Evolutionary conservation across 2,329 filamentous ascomycete genomes (phyloP).

Genomic region (Alternaria metachromatica): DNA sequence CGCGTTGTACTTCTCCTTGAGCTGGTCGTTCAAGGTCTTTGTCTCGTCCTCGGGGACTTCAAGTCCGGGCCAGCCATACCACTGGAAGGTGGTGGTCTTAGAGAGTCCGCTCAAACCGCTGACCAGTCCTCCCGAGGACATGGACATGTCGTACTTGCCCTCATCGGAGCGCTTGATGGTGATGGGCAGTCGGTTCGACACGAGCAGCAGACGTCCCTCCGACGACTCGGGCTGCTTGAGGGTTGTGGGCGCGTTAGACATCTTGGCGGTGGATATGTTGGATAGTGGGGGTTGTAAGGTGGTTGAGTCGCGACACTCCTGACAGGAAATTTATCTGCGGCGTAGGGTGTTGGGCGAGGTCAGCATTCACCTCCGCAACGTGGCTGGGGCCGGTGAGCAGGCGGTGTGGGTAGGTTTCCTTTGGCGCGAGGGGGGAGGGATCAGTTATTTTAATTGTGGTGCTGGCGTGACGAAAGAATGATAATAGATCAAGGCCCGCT

Average conservation of each 20-base stretch:
- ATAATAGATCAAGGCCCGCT: slow-evolving; percentile 34
- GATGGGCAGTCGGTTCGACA: slow-evolving; percentile 94
- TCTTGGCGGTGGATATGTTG: slow-evolving; percentile 14
- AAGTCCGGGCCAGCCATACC: slow-evolving; percentile 97
- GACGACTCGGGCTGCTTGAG: slow-evolving; percentile 30
- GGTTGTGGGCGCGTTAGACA: slow-evolving; percentile 42
- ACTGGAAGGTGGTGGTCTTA: slow-evolving; percentile 93
- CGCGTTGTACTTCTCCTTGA: slow-evolving; percentile 87
- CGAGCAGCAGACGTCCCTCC: slow-evolving; percentile 71
- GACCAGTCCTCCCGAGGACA: slow-evolving; percentile 96
- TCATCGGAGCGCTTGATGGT: slow-evolving; percentile 94
- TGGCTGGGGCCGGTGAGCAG: background rate
- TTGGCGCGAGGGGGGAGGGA: slow-evolving; percentile 2
- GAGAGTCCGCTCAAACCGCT: slow-evolving; percentile 89
- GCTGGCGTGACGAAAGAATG: slow-evolving; percentile 42
- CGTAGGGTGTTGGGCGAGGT: slow-evolving; percentile 2
- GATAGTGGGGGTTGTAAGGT: slow-evolving; percentile 5
- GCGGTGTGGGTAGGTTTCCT: background rate
- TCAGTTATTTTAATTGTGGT: slow-evolving; percentile 9
- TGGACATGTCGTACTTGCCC: slow-evolving; percentile 90
- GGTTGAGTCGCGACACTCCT: slow-evolving; percentile 3
- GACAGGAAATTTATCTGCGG: slow-evolving; percentile 4
- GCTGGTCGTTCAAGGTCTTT: slow-evolving; percentile 72
- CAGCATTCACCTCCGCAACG: background rate
- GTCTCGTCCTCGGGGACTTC: slow-evolving; percentile 88